phyloP scores from a whole-genome alignment of 1,284 basidiomycete genomes.

The Hymenochaete sp. region DNA sequence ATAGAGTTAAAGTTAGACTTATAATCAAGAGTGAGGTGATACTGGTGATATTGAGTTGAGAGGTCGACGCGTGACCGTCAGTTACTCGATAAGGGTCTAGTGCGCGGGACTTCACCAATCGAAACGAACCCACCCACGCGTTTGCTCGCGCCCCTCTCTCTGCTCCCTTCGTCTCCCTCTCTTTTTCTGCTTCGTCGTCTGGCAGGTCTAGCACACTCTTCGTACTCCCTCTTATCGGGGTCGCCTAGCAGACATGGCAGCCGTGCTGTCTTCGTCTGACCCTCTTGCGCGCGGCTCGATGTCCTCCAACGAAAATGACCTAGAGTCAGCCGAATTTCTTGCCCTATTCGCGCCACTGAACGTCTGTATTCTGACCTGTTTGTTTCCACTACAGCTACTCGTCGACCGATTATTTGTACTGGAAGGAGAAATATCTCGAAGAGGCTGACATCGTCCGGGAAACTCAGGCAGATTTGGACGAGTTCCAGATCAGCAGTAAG shows the following conservation, averaged over 20 bases:
- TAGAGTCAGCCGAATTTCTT: conserved; percentile 36
- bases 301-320: conserved; percentile 47
- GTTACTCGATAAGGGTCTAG: not conserved
- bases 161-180: not conserved
- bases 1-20: no score
- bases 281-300: conserved; percentile 48
- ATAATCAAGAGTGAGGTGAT: no score
- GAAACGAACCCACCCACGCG: no score
- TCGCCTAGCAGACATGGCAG: conserved; percentile 40
- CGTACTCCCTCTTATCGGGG: not conserved
- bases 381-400: conserved; percentile 37
- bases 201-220: no score
- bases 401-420: conserved; percentile 45
- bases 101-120: no score
- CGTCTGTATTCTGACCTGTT: conserved; percentile 4
- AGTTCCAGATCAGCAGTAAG: conserved; percentile 85
- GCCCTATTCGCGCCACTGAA: conserved; percentile 13
- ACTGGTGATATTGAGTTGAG: no score
- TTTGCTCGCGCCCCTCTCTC: no score
- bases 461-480: conserved; percentile 81
- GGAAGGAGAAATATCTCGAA: conserved; percentile 79
- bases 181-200: no score
- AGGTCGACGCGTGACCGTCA: no score
- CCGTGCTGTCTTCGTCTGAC: conserved; percentile 53
- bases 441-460: conserved; percentile 79